These are phyloP conservation scores for Uronychia setigera DNA, from an alignment of 73 alveolate species.

Conservation along the genomic window DNA sequence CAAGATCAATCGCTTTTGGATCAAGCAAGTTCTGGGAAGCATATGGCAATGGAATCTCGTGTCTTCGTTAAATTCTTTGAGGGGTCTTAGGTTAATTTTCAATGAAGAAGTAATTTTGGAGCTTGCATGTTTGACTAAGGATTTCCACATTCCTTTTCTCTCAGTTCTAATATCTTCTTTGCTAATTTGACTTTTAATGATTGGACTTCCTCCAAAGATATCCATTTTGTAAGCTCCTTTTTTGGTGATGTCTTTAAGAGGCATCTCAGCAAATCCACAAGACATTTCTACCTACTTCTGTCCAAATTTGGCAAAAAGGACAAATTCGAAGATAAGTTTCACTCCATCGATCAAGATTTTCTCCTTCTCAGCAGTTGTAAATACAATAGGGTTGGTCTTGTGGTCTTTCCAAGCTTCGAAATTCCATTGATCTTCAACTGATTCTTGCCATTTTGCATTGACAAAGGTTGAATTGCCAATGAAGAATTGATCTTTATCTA, in stretches of 20 bases:
- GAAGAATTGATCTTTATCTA: constrained; percentile 18
- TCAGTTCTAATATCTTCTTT: constrained; percentile 12
- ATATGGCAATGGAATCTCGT: constrained; percentile 24
- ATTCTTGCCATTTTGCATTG: constrained; percentile 25
- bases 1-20: constrained; percentile 42
- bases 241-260: constrained; percentile 10
- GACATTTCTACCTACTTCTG: constrained; percentile 32
- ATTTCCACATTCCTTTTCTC: constrained; percentile 14
- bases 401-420: constrained; percentile 50
- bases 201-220: constrained; percentile 39
- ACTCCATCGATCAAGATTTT: constrained; percentile 6
- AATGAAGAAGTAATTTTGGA: constrained; percentile 19
- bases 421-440: constrained; percentile 60
- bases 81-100: constrained; percentile 13
- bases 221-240: background rate
- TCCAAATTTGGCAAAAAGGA: constrained; percentile 27
- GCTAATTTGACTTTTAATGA: background rate
- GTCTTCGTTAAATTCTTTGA: constrained; percentile 49
- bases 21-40: constrained; percentile 54
- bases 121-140: constrained; percentile 3
- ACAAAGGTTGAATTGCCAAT: constrained; percentile 26
- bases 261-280: constrained; percentile 58
- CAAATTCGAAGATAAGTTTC: constrained; percentile 52
- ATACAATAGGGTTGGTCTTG: constrained; percentile 58
- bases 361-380: constrained; percentile 32